Percentiles rank a stretch among this genome's conserved stretches.
Evolutionary conservation across 805 yeast species (phyloP).

Genomic region (Myxozyma vanderwaltii): DNA sequence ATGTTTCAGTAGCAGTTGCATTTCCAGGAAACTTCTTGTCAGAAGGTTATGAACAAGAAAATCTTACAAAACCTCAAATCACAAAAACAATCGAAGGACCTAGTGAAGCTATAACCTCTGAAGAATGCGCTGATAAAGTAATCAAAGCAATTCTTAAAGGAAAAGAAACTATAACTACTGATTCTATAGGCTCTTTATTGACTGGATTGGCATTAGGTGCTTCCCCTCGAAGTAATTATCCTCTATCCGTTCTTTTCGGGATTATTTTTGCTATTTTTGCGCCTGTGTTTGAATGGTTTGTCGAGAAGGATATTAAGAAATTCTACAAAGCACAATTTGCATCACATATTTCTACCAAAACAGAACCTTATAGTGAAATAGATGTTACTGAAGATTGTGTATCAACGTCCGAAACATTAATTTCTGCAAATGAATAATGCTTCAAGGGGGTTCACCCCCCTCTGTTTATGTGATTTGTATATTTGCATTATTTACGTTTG

Average conservation of each 20-base stretch:
- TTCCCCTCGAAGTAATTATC: conserved; percentile 63
- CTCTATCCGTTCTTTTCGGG: conserved; percentile 54
- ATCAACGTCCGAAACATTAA: too few species aligned
- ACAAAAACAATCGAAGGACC: conserved; percentile 85
- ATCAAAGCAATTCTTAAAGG: conserved; percentile 62
- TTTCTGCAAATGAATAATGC: background rate
- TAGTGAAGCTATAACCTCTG: conserved; percentile 67
- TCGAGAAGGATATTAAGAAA: conserved; percentile 15
- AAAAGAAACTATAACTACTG: conserved; percentile 75
- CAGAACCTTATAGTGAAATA: too few species aligned
- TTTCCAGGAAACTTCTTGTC: conserved; percentile 88
- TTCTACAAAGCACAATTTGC: background rate
- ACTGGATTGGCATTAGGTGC: conserved; percentile 67
- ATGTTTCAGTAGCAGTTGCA: conserved; percentile 69
- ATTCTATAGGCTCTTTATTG: conserved; percentile 79
- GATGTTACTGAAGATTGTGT: too few species aligned
- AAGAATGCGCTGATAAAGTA: conserved; percentile 64
- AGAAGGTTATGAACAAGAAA: conserved; percentile 84
- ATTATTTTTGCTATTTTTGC: conserved; percentile 55
- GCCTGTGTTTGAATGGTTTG: conserved; percentile 49
- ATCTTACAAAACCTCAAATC: conserved; percentile 80
- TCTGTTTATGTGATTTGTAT: too few species aligned
- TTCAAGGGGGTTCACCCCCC: too few species aligned
- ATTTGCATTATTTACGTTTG: background rate
- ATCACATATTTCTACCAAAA: background rate